Evolutionary conservation across 2,329 filamentous ascomycete species (phyloP), one percentile per base, ranked within the genome.

Genomic region (Stachybotrys chlorohalonatus): DNA sequence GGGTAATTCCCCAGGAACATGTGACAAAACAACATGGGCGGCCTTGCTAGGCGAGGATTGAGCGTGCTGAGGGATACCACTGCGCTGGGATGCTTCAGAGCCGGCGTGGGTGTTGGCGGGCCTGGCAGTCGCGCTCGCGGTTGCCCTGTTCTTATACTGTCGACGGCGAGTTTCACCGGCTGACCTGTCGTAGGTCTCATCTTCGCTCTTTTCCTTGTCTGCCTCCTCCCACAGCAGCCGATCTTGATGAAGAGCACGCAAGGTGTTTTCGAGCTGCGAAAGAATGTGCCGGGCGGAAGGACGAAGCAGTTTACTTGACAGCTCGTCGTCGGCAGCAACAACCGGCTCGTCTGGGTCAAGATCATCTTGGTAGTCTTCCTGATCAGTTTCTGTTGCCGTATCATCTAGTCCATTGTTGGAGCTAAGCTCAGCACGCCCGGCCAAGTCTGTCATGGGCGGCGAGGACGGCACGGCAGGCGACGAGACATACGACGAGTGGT

Each of bases 201-300:
- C 13, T 42, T 13, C 36, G 9, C 13, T 42, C 9, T 13, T 42
- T 42, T 42, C 36, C 36, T 42, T 9, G 36, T 42, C 13, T 9
- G 13, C 13, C 36, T 42, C 36, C 13, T 42, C 36, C 36, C 36
- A 42, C 36, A 42, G 5, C 13, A 42, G 36, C 8, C 36, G 36
- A 13, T 42, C 36, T 42, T 42, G 36, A 42, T 42, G 36, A 42
- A 42, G 36, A 3, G 8, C 13, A 13, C 36, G 9, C 36, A 42
- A 13, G 36, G 36, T 42, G 13, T 13, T 2, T 42, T 96, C 90
- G 1, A 96, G 66, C 42, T 83, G 81, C 1, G 76, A 71, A 8
- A 96, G 75, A 15, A 92, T 79, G 59, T 89, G 85, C n/a, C 85
- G 78, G 11, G 88, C 78, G 0, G 82, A 78, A 0, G 90, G 89